Conservation (phyloP, 257 asterid species). For the Ehretia macrophylla region DNA sequence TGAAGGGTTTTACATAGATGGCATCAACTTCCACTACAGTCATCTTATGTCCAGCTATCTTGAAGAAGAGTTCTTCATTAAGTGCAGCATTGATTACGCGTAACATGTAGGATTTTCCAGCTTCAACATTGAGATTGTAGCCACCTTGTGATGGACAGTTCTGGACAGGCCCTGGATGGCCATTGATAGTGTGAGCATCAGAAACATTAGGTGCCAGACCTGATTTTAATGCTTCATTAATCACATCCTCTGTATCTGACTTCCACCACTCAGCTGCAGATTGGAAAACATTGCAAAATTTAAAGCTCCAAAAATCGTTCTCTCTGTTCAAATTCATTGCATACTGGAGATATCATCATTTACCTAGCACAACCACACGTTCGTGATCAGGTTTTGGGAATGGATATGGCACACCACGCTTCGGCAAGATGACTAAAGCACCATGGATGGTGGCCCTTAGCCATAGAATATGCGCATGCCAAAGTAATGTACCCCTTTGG, state of each 20-base stretch:
- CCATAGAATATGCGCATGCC: conserved; percentile 81
- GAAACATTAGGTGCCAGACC: conserved; percentile 86
- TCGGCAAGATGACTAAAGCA: conserved; percentile 58
- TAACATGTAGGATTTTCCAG: conserved; percentile 71
- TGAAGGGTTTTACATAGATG: conserved; percentile 79
- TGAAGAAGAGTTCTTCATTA: conserved; percentile 87
- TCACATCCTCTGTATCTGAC: conserved; percentile 75
- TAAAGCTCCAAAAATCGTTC: no score
- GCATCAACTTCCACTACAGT: conserved; percentile 95
- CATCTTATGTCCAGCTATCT: conserved; percentile 77
- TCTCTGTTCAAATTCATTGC: no score
- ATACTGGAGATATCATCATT: background rate
- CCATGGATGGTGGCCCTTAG: conserved; percentile 70
- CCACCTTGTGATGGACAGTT: conserved; percentile 55
- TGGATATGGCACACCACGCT: conserved; percentile 58
- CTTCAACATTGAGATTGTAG: conserved; percentile 48
- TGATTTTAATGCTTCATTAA: conserved; percentile 60
- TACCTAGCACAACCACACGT: conserved; percentile 46
- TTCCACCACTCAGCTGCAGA: conserved; percentile 95
- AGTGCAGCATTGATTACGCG: conserved; percentile 88
- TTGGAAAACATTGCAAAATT: background rate
- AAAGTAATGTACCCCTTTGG: conserved; percentile 79
- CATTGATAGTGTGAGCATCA: conserved; percentile 88
- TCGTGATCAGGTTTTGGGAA: conserved; percentile 67
- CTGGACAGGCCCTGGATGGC: conserved; percentile 56